phyloP scores from a whole-genome alignment of 2,329 filamentous ascomycete species.

The Exophiala viscosa region DNA sequence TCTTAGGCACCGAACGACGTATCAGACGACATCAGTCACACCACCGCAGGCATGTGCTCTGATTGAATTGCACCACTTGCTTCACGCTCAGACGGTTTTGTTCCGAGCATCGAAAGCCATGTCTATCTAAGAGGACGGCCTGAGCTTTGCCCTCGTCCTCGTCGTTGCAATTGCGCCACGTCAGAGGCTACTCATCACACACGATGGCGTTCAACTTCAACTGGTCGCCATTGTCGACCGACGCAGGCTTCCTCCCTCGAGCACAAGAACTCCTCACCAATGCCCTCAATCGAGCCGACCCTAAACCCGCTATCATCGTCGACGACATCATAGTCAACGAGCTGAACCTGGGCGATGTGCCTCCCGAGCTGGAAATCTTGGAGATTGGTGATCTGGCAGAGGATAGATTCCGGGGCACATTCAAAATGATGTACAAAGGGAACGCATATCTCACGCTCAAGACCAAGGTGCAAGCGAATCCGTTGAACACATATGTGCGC shows the following conservation, averaged over 20 bases:
- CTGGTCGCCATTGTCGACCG: slow-evolving; percentile 98
- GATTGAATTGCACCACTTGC: not conserved
- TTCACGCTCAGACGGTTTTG: not conserved
- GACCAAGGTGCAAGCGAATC: slow-evolving; percentile 96
- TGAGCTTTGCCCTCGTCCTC: not conserved
- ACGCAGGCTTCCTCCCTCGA: slow-evolving; percentile 83
- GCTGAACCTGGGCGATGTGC: slow-evolving; percentile 90
- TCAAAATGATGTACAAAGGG: slow-evolving; percentile 98
- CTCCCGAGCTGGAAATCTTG: slow-evolving; percentile 91
- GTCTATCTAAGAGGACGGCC: not conserved
- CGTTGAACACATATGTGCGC: slow-evolving; percentile 89
- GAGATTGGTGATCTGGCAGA: slow-evolving; percentile 97
- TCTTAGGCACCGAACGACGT: not conserved
- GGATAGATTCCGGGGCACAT: slow-evolving; percentile 94
- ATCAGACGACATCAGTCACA: slow-evolving; percentile 15
- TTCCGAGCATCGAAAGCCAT: not conserved
- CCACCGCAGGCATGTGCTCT: slow-evolving; percentile 14
- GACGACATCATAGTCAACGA: slow-evolving; percentile 92
- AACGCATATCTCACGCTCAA: slow-evolving; percentile 94
- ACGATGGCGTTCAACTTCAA: slow-evolving; percentile 99
- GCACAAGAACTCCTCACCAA: slow-evolving; percentile 92
- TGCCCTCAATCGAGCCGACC: slow-evolving; percentile 94
- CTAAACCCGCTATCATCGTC: slow-evolving; percentile 98
- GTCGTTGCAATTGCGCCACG: not conserved
- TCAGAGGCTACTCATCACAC: not conserved